phyloP scores from a whole-genome alignment of 371 early-diverging fungal genomes.

The Funneliformis caledonium region DNA sequence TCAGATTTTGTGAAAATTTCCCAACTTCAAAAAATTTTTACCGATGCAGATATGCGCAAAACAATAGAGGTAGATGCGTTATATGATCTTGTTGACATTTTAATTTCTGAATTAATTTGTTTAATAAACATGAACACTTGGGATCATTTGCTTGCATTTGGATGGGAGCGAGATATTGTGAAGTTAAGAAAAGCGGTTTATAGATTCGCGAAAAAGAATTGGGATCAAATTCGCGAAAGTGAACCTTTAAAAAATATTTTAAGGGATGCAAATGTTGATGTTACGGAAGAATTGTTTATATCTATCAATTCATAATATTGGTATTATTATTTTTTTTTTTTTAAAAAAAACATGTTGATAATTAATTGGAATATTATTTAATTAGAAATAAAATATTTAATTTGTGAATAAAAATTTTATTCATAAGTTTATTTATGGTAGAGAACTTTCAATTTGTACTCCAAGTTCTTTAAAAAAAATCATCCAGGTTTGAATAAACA shows the following conservation, averaged over 20 bases:
- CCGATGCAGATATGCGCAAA: conserved; percentile 28
- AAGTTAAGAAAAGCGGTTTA: neutral
- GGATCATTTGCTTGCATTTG: conserved; percentile 7
- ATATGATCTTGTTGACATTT: conserved; percentile 14
- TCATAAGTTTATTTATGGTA: neutral
- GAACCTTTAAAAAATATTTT: conserved; percentile 10
- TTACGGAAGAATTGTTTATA: conserved; percentile 22
- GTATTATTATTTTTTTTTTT: neutral
- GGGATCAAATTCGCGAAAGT: conserved; percentile 14
- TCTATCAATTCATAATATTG: neutral
- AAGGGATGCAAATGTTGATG: conserved; percentile 27
- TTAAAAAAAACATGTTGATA: neutral
- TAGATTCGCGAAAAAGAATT: conserved; percentile 6
- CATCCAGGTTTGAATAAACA: neutral
- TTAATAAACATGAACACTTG: conserved; percentile 23
- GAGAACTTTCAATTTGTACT: neutral
- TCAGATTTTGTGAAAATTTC: conserved; percentile 3
- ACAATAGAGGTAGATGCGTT: conserved; percentile 18
- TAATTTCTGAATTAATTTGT: neutral
- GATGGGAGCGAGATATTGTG: conserved; percentile 12
- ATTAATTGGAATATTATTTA: neutral
- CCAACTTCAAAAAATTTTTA: conserved; percentile 27
- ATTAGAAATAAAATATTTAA: neutral
- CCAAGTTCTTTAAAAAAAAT: conserved; percentile 1
- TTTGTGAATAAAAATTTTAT: too few relatives aligned